Evolutionary conservation across 225 moss, liverwort and hornwort genomes (phyloP), one percentile per base, ranked within the genome.

Genomic region (Pseudisothecium myosuroides): DNA sequence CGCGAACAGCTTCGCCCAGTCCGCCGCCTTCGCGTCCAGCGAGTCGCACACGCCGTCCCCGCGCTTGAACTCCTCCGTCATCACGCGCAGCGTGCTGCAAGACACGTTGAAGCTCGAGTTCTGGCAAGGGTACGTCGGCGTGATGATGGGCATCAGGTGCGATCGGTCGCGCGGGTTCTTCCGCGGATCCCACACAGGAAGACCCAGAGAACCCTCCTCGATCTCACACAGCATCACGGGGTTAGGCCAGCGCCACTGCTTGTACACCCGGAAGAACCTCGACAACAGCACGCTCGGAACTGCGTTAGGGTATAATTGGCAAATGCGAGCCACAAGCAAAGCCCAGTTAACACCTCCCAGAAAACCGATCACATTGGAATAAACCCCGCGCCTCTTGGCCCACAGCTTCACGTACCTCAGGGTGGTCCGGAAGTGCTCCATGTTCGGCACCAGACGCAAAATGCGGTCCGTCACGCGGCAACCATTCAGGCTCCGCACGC

Each of bases 291-390:
- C 96, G 93, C 99, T 99, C 69, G 99, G 99, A 69, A 99, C 99
- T 72, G 99, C 99, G 89, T 96, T 96, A 66, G 99, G 99, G 93
- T 99, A 99, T 82, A 99, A 91, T 90, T 99, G 99, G 89, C 99
- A 99, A 91, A 99, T 99, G 92, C 99, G 96, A 90, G 99, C 99
- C 82, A 97, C 99, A 86, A 99, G 99, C 92, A 99, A 90, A 81
- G 99, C 99, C 99, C 99, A 99, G 86, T 99, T 99, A 73, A 99
- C 96, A 87, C 99, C 99, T 91, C 99, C 99, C 84, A 99, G 96
- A 91, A 99, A 99, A 56, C 99, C 99, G 77, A 95, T 96, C 47
- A 98, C 99, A 94, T 99, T 99, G 49, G 99, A 99, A 92, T 99
- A 99, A 28, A 99, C 99, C 89, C 97, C 99, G 86, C 99, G 96